Evolutionary conservation across 495 filamentous ascomycete species (phyloP).

Genomic region (Hypoxylon rickii): DNA sequence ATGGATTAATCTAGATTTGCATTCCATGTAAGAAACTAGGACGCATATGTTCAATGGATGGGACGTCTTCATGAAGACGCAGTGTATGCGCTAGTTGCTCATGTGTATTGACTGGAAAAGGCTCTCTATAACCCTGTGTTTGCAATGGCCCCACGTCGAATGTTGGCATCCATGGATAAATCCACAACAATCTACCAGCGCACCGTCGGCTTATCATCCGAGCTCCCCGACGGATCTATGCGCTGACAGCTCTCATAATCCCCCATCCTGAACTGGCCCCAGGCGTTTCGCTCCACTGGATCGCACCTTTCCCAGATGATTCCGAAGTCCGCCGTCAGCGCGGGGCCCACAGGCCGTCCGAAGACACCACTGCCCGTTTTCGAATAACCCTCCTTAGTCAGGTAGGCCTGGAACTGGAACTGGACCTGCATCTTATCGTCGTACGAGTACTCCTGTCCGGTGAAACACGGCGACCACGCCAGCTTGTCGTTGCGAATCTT

Average conservation of each 20-base stretch:
- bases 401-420: slow-evolving; percentile 30
- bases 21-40: neutral
- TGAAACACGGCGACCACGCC: slow-evolving; percentile 28
- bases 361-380: slow-evolving; percentile 22
- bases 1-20: neutral
- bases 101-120: no score
- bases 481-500: slow-evolving; percentile 15
- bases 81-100: no score
- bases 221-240: neutral
- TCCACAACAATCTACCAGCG: no score
- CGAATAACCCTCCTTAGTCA: slow-evolving; percentile 25
- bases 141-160: no score
- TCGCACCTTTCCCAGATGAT: slow-evolving; percentile 27
- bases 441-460: slow-evolving; percentile 26
- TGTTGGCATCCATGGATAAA: no score
- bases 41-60: no score
- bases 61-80: no score
- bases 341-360: slow-evolving; percentile 14
- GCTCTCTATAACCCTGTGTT: no score
- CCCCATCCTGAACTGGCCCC: slow-evolving; percentile 27
- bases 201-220: slow-evolving; percentile 17
- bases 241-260: slow-evolving; percentile 27
- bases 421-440: slow-evolving; percentile 31
- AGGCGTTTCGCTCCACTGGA: slow-evolving; percentile 20
- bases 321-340: slow-evolving; percentile 21